Conservation (phyloP, 2,329 filamentous ascomycete species). For the Colletotrichum magnum region DNA sequence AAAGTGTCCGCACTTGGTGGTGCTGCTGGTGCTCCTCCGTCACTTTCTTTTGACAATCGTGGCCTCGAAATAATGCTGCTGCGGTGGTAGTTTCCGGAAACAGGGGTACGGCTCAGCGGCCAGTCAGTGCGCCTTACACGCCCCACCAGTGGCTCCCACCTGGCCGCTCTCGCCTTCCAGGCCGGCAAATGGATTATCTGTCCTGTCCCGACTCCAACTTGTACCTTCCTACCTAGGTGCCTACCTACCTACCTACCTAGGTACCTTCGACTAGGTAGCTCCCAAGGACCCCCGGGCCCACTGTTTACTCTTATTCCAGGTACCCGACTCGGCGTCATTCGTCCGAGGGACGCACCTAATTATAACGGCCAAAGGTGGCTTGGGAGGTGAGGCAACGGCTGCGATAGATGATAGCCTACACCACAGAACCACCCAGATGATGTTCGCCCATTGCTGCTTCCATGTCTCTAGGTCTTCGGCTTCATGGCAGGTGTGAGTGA, state of each 20-base stretch:
- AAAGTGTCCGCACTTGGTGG: slow-evolving; percentile 8
- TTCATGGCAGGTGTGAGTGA: background rate
- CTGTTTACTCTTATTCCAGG: slow-evolving; percentile 3
- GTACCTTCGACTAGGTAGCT: no score
- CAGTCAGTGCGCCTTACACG: slow-evolving; percentile 24
- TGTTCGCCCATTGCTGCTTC: no score
- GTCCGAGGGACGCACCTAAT: background rate
- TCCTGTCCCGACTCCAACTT: slow-evolving; percentile 36
- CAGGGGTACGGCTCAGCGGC: slow-evolving; percentile 41
- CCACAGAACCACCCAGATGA: no score
- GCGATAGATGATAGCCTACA: no score
- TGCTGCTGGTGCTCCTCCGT: slow-evolving; percentile 1
- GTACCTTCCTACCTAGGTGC: background rate
- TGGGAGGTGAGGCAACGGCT: background rate
- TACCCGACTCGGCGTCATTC: slow-evolving; percentile 4
- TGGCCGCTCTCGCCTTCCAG: slow-evolving; percentile 21
- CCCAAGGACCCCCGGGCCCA: background rate
- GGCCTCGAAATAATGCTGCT: slow-evolving; percentile 50
- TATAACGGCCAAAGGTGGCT: background rate
- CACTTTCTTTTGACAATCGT: slow-evolving; percentile 49
- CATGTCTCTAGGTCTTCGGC: no score
- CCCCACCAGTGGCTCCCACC: slow-evolving; percentile 21
- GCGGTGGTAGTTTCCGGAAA: slow-evolving; percentile 30
- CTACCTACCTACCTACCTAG: background rate
- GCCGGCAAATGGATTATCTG: slow-evolving; percentile 41